Base-by-base conservation (phyloP, 805 yeast species). In the Zygosaccharomyces kombuchaensis region DNA sequence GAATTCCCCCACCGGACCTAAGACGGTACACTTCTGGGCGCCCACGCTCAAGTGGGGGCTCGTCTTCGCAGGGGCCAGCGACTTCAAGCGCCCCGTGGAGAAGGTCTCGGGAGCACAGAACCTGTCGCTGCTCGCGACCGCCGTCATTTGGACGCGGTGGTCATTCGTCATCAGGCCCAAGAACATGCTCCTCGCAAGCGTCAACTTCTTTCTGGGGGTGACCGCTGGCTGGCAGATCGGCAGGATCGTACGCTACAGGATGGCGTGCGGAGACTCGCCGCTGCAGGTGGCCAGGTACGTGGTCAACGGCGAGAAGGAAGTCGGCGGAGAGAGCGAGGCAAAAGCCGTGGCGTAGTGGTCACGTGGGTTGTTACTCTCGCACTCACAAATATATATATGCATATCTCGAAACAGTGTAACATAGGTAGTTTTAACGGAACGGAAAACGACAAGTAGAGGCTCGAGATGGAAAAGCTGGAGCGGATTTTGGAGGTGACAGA, bases 141-240 rank as follows among this genome's bases (percentile, higher is more conserved):
- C 97, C 45, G 80, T 80, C 44, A 88, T 91, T 58, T 91, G 99
- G 99, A 91, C 99, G 29, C 81, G 99, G 67, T 91, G 98, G 98
- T 89, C 96, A 12, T 78, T 90, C 69, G 93, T 90, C 53, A 91
- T 91, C 62, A 80, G 73, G 54, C 99, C 99, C 34, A 83, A 84
- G 70, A 91, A 91, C 69, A 75, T 76, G 56, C 71, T 93, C 50
- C 75, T 93, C 55, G 99, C 98, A 3, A 80, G 91, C 23, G 99
- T 91, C 45, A 91, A 91, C 70, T 88, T 89, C 74, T 91, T 93
- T 76, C 72, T 91, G 44, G 96, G 95, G 21, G 71, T 82, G 26
- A 96, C 95, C 39, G 96, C 98, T 2, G 86, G 91, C 25, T 80
- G 74, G 65, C 98, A 91, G 73, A 68, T 93, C 31, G 59, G 69